Evolutionary conservation across 352 stramenopile species (phyloP), one percentile per base, ranked within the genome.

Genomic region (Blastocystis sp.): DNA sequence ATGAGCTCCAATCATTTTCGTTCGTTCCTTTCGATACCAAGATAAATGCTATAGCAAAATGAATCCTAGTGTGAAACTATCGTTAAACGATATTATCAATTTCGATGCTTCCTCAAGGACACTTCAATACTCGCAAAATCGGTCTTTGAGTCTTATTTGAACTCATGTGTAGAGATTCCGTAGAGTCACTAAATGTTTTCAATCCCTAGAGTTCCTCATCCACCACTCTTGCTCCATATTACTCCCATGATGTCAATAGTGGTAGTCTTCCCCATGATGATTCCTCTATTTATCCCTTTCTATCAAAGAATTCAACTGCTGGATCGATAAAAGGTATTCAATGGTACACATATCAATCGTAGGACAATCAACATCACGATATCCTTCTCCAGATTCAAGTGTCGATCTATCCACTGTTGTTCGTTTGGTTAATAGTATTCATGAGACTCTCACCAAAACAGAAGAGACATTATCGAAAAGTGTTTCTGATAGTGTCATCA

Each of bases 1-100:
- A 63, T 9, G 67, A 59, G 19, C 67, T 46, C 67, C 67, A 80
- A 80, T 80, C 21, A 43, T 42, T 63, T 29, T n/a, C 21, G 35
- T 58, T 32, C 42, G 21, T 59, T 54, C 67, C 24, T 19, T 61
- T 80, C 43, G n/a, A 63, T 39, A 11, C 9, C 2, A 58, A 63
- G 27, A 49, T 24, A 27, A 35, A 39, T 43, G 56, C n/a, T 24
- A 58, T 12, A 49, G n/a, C 11, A 12, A 42, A 80, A 63, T 58
- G 46, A 80, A 37, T 77, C 65, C 27, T 2, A 32, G 19, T 37
- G 6, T 54, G 65, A 80, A 80, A 37, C 24, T 63, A 6, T 80
- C 67, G 16, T 42, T 80, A n/a, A 80, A 61, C 43, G 67, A 80
- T 80, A 80, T 80, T 52, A 24, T 80, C n/a, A 63, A 58, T 37